Evolutionary conservation across 1,139 yeast genomes (phyloP), one percentile per base, ranked within the genome.

Genomic region (Magnusiomyces fungicola): DNA sequence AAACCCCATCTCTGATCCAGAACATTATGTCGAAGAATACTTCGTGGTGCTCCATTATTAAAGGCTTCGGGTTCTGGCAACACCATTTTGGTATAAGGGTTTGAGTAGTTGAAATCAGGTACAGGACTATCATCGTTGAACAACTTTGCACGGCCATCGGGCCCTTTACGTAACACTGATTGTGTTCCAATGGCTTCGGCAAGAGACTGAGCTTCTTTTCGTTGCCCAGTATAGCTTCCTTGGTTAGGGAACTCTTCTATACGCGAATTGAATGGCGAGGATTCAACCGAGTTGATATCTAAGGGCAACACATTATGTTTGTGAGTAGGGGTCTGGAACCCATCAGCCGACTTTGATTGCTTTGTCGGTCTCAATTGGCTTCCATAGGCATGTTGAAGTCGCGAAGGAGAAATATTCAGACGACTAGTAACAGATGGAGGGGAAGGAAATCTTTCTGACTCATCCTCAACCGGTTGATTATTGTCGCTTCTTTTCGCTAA

Each of bases 1-100:
- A 42, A 24, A 9, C 24, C 18, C 70, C 69, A 68, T 46, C 61
- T 64, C 45, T 60, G 58, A 53, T 67, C 66, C 36, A 67, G 57
- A 4, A 67, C 69, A 25, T 66, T 65, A 48, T 68, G 71, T 5
- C 67, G 53, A n/a, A 68, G 53, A 12, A 57, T 54, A 33, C 53
- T 51, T 7, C 47, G 46, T 2, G 53, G 38, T 22, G 24, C 32
- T 18, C 19, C 30, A 7, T 39, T 45, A 19, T 47, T 29, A 27
- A 24, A 22, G 27, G 42, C 47, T 24, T 38, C 38, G 21, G 46
- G 38, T 6, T 34, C 32, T 4, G 47, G 46, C 10, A 43, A 12
- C 18, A 40, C 32, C 27, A 43, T 48, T 14, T n/a, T 10, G 4
- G 24, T 14, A 29, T 12, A 42, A n/a, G 37, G 36, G 5, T 16